These are phyloP conservation scores for Trichosanthes cucumerina DNA, from an alignment of 306 rosid species.

Conservation along the genomic window DNA sequence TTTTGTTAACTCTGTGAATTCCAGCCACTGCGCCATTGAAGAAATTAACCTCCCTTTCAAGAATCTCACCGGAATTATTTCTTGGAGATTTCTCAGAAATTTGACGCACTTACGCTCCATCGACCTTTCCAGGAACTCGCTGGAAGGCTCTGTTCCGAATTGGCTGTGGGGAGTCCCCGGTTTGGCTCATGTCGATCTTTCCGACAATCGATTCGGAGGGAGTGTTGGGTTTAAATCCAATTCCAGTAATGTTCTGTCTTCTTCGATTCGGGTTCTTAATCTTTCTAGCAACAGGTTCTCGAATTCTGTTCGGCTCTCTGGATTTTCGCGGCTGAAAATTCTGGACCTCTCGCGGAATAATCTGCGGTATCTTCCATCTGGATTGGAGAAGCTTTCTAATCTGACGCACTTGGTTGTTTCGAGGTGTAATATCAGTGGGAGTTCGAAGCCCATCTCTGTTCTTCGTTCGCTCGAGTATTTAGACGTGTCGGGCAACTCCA, in stretches of 20 bases:
- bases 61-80: constrained; percentile 50
- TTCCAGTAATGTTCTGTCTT: constrained; percentile 15
- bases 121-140: constrained; percentile 56
- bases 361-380: constrained; percentile 40
- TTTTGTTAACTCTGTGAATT: neutral
- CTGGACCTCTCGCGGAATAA: constrained; percentile 61
- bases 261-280: constrained; percentile 48
- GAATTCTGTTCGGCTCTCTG: constrained; percentile 42
- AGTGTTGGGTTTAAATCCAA: constrained; percentile 27
- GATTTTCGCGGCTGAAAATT: constrained; percentile 29
- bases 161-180: constrained; percentile 49
- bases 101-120: constrained; percentile 39
- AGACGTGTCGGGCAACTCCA: constrained; percentile 54
- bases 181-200: constrained; percentile 38
- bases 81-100: constrained; percentile 58
- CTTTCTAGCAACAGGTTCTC: constrained; percentile 76
- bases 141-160: constrained; percentile 54
- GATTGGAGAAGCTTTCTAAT: constrained; percentile 35
- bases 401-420: constrained; percentile 50
- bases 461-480: constrained; percentile 37
- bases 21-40: constrained; percentile 37
- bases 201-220: constrained; percentile 63
- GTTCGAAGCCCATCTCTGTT: constrained; percentile 41
- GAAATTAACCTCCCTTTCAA: constrained; percentile 35
- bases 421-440: constrained; percentile 46